These are phyloP conservation scores for Papiliotrema fonsecae DNA, from an alignment of 1,284 basidiomycete genomes.

Conservation along the genomic window DNA sequence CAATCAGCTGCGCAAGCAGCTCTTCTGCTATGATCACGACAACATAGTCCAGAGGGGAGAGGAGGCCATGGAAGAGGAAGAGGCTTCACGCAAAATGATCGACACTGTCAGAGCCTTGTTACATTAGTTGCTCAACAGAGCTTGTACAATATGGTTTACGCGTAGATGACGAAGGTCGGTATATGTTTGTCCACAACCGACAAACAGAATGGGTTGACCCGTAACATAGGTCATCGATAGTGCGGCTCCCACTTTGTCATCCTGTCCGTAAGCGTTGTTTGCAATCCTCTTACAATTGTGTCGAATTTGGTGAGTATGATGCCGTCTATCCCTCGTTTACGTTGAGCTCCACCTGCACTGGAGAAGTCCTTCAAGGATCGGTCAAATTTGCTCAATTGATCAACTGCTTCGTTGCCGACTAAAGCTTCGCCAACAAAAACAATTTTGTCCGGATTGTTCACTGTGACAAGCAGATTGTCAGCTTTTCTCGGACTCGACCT, in stretches of 20 bases:
- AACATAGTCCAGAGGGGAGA: no score
- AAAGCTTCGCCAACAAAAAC: constrained; percentile 93
- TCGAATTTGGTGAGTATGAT: constrained; percentile 98
- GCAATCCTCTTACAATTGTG: constrained; percentile 58
- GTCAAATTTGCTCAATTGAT: constrained; percentile 91
- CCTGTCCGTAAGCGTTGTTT: constrained; percentile 12
- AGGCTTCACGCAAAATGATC: not conserved
- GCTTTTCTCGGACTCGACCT: constrained; percentile 8
- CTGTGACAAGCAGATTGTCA: constrained; percentile 66
- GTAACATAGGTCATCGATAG: constrained; percentile 97
- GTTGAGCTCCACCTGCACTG: constrained; percentile 46
- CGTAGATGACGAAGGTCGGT: constrained; percentile 84
- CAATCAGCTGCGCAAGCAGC: no score
- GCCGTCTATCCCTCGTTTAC: constrained; percentile 79
- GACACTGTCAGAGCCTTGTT: not conserved
- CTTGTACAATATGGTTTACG: constrained; percentile 88
- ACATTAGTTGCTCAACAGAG: constrained; percentile 51
- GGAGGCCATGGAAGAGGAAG: not conserved
- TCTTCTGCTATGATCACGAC: no score
- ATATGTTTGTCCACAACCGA: constrained; percentile 95
- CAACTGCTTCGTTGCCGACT: constrained; percentile 94
- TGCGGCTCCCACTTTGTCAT: constrained; percentile 79
- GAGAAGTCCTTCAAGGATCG: constrained; percentile 79
- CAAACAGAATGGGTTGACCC: constrained; percentile 91
- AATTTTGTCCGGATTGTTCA: constrained; percentile 92